A percentile compares a stretch with the other conserved stretches of the same genome.
Evolutionary conservation across 169 alveolate genomes (phyloP).

Genomic region (Pseudocohnilembus persalinus): DNA sequence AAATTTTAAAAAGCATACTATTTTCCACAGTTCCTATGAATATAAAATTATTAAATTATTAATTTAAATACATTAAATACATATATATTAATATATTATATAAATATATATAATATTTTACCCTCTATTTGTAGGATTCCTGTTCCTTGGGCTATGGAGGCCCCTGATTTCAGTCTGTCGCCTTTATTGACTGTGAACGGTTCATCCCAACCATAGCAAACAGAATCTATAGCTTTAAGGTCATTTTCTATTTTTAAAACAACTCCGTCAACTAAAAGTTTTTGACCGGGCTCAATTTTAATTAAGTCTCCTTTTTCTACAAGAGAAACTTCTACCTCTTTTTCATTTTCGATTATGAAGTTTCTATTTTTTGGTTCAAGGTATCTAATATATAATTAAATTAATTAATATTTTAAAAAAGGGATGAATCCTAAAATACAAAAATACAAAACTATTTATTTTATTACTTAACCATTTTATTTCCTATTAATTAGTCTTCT

Average conservation of each 20-base stretch:
- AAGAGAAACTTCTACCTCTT: constrained; percentile 23
- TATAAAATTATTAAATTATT: too few relatives aligned
- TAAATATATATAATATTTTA: too few relatives aligned
- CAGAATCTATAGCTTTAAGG: constrained; percentile 31
- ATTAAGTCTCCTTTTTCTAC: constrained; percentile 45
- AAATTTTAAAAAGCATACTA: constrained; percentile 31
- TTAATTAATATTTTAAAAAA: too few relatives aligned
- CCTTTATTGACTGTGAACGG: constrained; percentile 31
- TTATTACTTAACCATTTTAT: constrained; percentile 9
- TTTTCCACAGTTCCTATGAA: constrained; percentile 30
- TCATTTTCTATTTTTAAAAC: constrained; percentile 13
- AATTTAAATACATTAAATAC: too few relatives aligned
- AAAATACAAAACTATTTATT: too few relatives aligned
- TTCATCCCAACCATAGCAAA: constrained; percentile 44
- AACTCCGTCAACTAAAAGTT: constrained; percentile 33
- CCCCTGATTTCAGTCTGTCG: constrained; percentile 33
- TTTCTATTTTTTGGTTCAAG: constrained; percentile 29
- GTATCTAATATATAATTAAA: too few relatives aligned
- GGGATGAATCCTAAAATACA: too few relatives aligned
- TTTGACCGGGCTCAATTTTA: constrained; percentile 22
- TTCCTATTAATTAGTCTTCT: constrained; percentile 22
- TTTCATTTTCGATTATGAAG: constrained; percentile 26
- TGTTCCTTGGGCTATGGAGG: constrained; percentile 34
- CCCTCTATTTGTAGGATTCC: constrained; percentile 26
- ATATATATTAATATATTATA: too few relatives aligned